Conservation (phyloP, 192 early-diverging fungal species). For the Gaertneriomyces semiglobifer region DNA sequence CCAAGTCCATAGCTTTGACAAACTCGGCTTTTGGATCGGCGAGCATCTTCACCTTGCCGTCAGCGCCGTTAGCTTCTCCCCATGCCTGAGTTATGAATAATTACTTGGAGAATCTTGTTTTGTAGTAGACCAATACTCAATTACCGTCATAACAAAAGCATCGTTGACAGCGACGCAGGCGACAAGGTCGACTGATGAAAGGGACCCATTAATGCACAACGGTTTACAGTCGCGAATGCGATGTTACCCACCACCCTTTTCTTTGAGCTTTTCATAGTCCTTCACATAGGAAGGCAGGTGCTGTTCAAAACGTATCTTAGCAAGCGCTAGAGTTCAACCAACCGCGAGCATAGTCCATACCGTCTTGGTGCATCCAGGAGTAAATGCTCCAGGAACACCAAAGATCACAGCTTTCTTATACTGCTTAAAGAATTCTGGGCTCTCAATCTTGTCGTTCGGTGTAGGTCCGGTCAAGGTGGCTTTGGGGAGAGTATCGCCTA, state of each 20-base stretch:
- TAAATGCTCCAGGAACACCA: conserved; percentile 5
- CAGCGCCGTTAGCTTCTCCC: background rate
- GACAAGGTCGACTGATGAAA: background rate
- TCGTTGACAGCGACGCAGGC: conserved; percentile 1
- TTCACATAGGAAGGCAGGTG: background rate
- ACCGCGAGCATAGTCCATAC: background rate
- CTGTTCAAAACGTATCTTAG: background rate
- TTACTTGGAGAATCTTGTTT: background rate
- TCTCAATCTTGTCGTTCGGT: background rate
- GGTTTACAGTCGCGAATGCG: no score
- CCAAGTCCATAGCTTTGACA: conserved; percentile 1
- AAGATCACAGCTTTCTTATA: background rate
- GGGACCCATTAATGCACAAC: no score
- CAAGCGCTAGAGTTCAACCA: background rate
- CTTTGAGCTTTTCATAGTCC: background rate
- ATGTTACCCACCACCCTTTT: background rate
- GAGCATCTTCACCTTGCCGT: background rate
- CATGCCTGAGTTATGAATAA: conserved; percentile 1
- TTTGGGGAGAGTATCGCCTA: background rate
- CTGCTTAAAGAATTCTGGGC: background rate
- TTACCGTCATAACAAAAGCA: conserved; percentile 3
- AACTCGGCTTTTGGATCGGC: background rate
- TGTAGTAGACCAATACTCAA: background rate
- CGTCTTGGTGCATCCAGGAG: conserved; percentile 6
- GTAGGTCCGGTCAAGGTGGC: background rate